Percentiles rank a stretch among this genome's conserved stretches.
Conservation (phyloP, 129 eudicot species). For the Pseudognaphalium luteoalbum region DNA sequence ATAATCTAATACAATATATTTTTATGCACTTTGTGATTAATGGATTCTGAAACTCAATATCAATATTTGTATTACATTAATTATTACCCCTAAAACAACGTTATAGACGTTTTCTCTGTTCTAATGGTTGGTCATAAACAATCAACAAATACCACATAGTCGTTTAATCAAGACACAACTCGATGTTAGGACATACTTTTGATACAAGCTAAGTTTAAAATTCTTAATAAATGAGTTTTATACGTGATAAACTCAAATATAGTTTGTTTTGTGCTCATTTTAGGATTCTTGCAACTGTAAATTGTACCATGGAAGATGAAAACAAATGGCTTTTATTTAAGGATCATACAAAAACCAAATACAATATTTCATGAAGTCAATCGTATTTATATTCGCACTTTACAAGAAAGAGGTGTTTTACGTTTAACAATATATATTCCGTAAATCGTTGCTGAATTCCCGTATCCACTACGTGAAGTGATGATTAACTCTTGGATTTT, state of each 20-base stretch:
- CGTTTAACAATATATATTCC: neutral
- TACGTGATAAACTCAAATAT: neutral
- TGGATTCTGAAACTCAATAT: neutral
- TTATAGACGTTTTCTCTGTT: slow-evolving; percentile 5
- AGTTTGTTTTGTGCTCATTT: too few species aligned
- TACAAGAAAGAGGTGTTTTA: neutral
- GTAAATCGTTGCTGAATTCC: slow-evolving; percentile 33
- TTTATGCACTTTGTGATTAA: too few species aligned
- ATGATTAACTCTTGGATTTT: slow-evolving; percentile 27
- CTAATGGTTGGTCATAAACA: neutral
- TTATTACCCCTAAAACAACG: neutral
- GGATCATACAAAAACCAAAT: too few species aligned
- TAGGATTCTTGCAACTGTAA: too few species aligned
- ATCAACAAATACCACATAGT: neutral
- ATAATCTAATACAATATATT: too few species aligned
- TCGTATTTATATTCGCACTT: neutral
- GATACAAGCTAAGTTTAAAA: neutral
- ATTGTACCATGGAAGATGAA: too few species aligned
- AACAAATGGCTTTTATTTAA: neutral
- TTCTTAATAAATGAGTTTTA: neutral
- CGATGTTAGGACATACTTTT: neutral
- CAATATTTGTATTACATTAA: neutral
- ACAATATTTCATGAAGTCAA: neutral
- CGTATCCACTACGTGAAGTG: slow-evolving; percentile 23
- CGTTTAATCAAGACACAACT: neutral